Conservation (phyloP, 2,329 filamentous ascomycete genomes). For the Pseudofabraea citricarpa region DNA sequence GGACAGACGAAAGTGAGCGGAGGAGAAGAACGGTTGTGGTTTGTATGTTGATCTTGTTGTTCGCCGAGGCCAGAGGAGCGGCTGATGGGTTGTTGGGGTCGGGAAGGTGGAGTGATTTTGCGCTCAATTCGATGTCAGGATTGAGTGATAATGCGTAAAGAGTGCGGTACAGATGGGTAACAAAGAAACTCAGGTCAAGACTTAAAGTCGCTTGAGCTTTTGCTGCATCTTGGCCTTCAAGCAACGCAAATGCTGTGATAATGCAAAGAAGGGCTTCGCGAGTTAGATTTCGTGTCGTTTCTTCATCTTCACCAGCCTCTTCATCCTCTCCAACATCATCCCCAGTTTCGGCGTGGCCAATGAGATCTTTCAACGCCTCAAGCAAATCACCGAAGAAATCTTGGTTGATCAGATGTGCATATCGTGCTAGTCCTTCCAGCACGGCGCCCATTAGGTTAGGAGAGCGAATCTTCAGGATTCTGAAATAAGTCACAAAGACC, state of each 20-base stretch:
- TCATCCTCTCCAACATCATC: conserved; percentile 38
- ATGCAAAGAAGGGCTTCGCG: conserved; percentile 90
- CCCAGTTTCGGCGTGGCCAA: conserved; percentile 65
- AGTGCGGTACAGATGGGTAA: conserved; percentile 84
- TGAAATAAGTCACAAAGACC: conserved; percentile 93
- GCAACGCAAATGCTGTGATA: conserved; percentile 92
- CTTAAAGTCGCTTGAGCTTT: conserved; percentile 77
- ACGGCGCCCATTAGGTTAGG: conserved; percentile 94
- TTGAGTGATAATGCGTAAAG: conserved; percentile 75
- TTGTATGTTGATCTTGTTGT: conserved; percentile 83
- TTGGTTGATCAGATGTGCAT: conserved; percentile 95
- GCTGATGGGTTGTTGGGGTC: conserved; percentile 52
- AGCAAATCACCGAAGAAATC: conserved; percentile 97
- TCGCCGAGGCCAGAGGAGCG: conserved; percentile 35
- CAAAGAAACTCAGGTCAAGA: conserved; percentile 93
- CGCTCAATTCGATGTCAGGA: conserved; percentile 78
- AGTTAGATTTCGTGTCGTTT: conserved; percentile 64
- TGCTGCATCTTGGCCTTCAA: conserved; percentile 88
- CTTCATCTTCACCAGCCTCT: conserved; percentile 42
- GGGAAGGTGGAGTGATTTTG: conserved; percentile 65
- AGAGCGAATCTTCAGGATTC: conserved; percentile 78
- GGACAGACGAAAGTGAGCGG: conserved; percentile 75
- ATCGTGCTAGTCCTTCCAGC: conserved; percentile 88
- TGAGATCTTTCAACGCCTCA: conserved; percentile 89
- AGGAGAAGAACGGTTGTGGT: conserved; percentile 91